A percentile compares a stretch with the other conserved stretches of the same genome.
Evolutionary conservation across 495 filamentous ascomycete genomes (phyloP).

Genomic region (Penicillium waksmanii): DNA sequence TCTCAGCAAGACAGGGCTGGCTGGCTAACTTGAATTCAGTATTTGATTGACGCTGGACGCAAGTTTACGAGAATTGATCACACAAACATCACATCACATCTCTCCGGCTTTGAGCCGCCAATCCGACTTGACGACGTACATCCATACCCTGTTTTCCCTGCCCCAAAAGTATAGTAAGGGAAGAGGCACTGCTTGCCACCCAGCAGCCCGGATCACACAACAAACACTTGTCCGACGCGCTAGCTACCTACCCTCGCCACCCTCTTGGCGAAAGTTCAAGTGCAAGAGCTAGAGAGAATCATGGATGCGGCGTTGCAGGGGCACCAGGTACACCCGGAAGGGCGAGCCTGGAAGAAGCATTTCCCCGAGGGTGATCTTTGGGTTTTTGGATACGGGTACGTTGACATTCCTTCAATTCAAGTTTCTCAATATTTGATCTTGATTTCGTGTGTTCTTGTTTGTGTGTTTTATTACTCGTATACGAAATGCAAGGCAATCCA

Average conservation of each 20-base stretch:
- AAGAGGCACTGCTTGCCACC: no score
- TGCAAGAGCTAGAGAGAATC: neutral
- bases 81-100: slow-evolving; percentile 1
- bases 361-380: slow-evolving; percentile 68
- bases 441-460: neutral
- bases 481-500: no score
- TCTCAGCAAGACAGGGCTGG: slow-evolving; percentile 10
- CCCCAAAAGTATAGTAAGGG: no score
- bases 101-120: neutral
- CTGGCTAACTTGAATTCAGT: no score
- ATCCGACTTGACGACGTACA: neutral
- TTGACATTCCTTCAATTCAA: slow-evolving; percentile 10
- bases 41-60: no score
- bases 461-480: no score
- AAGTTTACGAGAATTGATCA: slow-evolving; percentile 5
- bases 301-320: slow-evolving; percentile 33
- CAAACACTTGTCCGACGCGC: neutral
- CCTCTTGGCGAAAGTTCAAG: neutral
- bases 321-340: slow-evolving; percentile 33
- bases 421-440: neutral
- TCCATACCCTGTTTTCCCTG: neutral
- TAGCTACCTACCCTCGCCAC: neutral
- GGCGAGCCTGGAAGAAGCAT: slow-evolving; percentile 47
- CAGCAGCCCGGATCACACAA: neutral
- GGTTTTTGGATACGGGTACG: slow-evolving; percentile 91